Percentiles rank a stretch among this genome's conserved stretches.
These are phyloP conservation scores for Kockiozyma suomiensis DNA, from an alignment of 805 yeast species.

Conservation along the genomic window DNA sequence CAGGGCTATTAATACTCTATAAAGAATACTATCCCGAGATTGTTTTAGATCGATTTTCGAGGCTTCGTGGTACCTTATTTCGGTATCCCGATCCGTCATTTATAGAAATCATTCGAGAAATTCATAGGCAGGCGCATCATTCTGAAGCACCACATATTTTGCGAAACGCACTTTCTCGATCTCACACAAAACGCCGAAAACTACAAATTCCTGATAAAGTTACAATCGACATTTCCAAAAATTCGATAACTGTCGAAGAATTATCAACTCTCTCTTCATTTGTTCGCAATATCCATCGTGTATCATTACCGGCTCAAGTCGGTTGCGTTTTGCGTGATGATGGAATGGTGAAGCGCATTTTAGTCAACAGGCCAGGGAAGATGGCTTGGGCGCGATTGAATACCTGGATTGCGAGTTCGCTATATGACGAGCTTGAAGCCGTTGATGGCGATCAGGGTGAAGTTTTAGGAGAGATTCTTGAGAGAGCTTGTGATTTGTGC, in stretches of 20 bases:
- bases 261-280: conserved; percentile 13
- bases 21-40: conserved; percentile 30
- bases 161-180: conserved; percentile 7
- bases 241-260: conserved; percentile 22
- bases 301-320: conserved; percentile 27
- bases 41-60: conserved; percentile 9
- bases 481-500: conserved; percentile 6
- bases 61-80: conserved; percentile 15
- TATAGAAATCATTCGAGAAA: not conserved
- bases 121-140: not conserved
- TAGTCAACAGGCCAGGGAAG: conserved; percentile 20
- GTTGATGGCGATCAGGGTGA: not conserved
- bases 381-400: conserved; percentile 21
- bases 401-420: conserved; percentile 18
- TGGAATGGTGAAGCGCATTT: conserved; percentile 12
- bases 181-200: conserved; percentile 15
- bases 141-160: not conserved
- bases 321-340: conserved; percentile 28
- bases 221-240: conserved; percentile 3
- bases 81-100: conserved; percentile 22
- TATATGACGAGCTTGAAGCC: conserved; percentile 4
- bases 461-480: conserved; percentile 13
- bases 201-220: conserved; percentile 5
- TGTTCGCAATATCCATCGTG: conserved; percentile 10
- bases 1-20: conserved; percentile 24